A percentile compares a stretch with the other conserved stretches of the same genome.
Evolutionary conservation across 768 basidiomycete genomes (phyloP).

Genomic region (Daedalea quercina): DNA sequence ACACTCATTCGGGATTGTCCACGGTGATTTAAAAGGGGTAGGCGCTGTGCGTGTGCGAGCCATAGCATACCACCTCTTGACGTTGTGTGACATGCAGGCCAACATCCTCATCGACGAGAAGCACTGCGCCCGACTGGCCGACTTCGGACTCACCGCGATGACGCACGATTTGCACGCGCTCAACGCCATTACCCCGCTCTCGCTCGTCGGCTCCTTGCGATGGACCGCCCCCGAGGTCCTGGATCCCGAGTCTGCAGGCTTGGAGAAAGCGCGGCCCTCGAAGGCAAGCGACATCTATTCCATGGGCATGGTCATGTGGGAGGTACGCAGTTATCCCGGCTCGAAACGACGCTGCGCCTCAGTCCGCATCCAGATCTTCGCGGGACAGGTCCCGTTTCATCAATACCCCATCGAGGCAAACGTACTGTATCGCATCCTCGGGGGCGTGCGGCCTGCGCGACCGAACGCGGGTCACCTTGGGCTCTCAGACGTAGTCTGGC

Average conservation of each 20-base stretch:
- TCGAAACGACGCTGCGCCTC: too few relatives aligned
- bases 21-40: conserved; percentile 6
- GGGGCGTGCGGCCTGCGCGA: too few relatives aligned
- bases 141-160: conserved; percentile 4
- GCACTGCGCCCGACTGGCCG: conserved; percentile 1
- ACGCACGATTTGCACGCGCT: background rate
- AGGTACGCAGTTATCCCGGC: background rate
- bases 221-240: conserved; percentile 2
- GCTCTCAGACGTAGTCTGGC: background rate
- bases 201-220: background rate
- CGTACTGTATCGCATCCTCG: too few relatives aligned
- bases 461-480: background rate
- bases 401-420: too few relatives aligned
- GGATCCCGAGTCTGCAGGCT: background rate
- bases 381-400: too few relatives aligned
- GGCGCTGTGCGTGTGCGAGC: background rate
- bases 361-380: too few relatives aligned
- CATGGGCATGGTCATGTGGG: conserved; percentile 4
- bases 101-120: conserved; percentile 4
- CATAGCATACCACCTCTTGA: too few relatives aligned
- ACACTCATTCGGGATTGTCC: background rate
- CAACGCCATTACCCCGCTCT: background rate
- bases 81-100: too few relatives aligned
- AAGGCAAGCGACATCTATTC: conserved; percentile 4
- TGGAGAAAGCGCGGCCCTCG: background rate